Conservation (phyloP, 2,329 filamentous ascomycete genomes). For the Calonectria multiphialidica region DNA sequence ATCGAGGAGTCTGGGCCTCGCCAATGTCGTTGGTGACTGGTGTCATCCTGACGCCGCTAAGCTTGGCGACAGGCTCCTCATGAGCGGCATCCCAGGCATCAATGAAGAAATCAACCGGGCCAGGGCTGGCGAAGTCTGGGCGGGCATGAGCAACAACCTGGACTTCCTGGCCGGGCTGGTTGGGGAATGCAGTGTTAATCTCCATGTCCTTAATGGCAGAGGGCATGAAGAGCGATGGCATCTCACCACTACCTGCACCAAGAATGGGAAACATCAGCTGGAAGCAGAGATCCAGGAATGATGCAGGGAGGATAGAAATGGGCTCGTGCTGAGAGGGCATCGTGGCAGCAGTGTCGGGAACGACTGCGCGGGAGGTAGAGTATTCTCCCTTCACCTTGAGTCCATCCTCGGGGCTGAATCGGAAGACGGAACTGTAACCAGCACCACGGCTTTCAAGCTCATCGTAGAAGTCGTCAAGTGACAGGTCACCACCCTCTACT, state of each 20-base stretch:
- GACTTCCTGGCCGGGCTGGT: slow-evolving; percentile 42
- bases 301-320: slow-evolving; percentile 57
- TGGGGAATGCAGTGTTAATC: slow-evolving; percentile 41
- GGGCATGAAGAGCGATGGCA: slow-evolving; percentile 53
- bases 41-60: slow-evolving; percentile 54
- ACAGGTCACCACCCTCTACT: slow-evolving; percentile 15
- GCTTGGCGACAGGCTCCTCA: slow-evolving; percentile 48
- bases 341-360: slow-evolving; percentile 55
- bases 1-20: slow-evolving; percentile 34
- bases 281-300: slow-evolving; percentile 59
- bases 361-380: slow-evolving; percentile 45
- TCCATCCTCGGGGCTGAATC: slow-evolving; percentile 18
- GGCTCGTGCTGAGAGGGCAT: slow-evolving; percentile 62
- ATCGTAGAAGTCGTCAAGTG: slow-evolving; percentile 37
- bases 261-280: slow-evolving; percentile 55
- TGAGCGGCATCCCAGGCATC: slow-evolving; percentile 47
- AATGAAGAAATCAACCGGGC: slow-evolving; percentile 49
- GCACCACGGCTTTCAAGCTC: slow-evolving; percentile 43
- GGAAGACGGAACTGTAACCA: slow-evolving; percentile 43
- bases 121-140: slow-evolving; percentile 35
- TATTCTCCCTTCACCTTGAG: slow-evolving; percentile 31
- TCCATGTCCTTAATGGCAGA: slow-evolving; percentile 47
- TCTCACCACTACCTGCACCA: slow-evolving; percentile 46
- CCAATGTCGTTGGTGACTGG: slow-evolving; percentile 53
- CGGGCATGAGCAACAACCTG: slow-evolving; percentile 43